These are phyloP conservation scores for Schizosaccharomyces osmophilus DNA, from an alignment of 805 yeast genomes.

Conservation along the genomic window DNA sequence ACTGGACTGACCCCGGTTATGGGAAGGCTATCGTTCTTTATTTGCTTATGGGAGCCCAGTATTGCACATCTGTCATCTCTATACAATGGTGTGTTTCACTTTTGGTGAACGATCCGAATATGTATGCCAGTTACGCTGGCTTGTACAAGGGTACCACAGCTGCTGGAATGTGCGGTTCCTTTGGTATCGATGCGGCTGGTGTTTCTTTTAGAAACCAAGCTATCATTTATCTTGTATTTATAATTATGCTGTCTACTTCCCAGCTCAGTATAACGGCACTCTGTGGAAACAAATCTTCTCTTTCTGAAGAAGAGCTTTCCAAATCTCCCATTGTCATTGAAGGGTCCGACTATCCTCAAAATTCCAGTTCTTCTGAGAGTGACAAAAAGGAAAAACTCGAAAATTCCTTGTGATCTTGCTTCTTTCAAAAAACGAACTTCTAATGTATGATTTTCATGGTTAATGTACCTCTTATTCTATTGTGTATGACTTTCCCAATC, in stretches of 20 bases:
- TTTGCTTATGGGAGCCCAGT: background rate
- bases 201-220: background rate
- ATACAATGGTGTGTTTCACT: background rate
- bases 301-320: too few species aligned
- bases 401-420: too few species aligned
- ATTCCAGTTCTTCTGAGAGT: too few species aligned
- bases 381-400: too few species aligned
- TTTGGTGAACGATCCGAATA: background rate
- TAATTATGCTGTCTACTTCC: background rate
- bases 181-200: background rate
- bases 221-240: background rate
- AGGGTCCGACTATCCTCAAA: too few species aligned
- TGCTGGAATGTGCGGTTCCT: background rate
- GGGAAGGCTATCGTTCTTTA: background rate
- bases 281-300: background rate
- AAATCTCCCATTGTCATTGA: too few species aligned
- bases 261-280: background rate
- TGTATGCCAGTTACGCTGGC: constrained; percentile 1
- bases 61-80: background rate
- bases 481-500: too few species aligned
- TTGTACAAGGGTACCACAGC: background rate
- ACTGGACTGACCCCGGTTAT: background rate
- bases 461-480: too few species aligned
- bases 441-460: too few species aligned
- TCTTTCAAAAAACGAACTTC: too few species aligned